Percentiles rank a stretch among this genome's conserved stretches.
phyloP scores from a whole-genome alignment of 768 basidiomycete species.

The Leccinellum rugosiceps region DNA sequence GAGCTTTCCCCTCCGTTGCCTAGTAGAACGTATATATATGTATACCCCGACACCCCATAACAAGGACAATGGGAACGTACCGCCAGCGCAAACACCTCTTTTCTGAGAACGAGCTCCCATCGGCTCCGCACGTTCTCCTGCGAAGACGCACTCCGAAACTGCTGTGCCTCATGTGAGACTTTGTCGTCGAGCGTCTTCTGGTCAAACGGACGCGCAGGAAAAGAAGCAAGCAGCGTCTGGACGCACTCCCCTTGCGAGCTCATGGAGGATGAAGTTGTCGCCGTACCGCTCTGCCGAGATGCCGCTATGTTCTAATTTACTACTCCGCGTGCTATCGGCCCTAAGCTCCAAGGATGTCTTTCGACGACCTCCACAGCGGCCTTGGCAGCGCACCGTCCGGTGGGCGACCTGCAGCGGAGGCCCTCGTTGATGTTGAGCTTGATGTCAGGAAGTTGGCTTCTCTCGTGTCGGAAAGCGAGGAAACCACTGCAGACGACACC shows the following conservation, averaged over 20 bases:
- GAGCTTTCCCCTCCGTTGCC: slow-evolving; percentile 65
- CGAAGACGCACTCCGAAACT: slow-evolving; percentile 41
- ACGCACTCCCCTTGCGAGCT: slow-evolving; percentile 51
- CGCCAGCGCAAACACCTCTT: slow-evolving; percentile 68
- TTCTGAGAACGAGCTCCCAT: slow-evolving; percentile 73
- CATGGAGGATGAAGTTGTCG: slow-evolving; percentile 33
- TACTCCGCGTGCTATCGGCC: slow-evolving; percentile 21
- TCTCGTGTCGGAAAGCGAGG: slow-evolving; percentile 27
- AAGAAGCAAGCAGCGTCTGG: slow-evolving; percentile 45
- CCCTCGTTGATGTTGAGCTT: slow-evolving; percentile 26
- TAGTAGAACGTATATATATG: slow-evolving; percentile 23
- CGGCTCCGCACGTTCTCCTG: slow-evolving; percentile 63
- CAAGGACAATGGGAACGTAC: slow-evolving; percentile 41
- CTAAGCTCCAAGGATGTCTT: slow-evolving; percentile 24
- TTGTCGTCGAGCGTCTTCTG: slow-evolving; percentile 47
- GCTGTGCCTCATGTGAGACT: slow-evolving; percentile 44
- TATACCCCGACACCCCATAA: background rate
- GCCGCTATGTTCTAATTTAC: slow-evolving; percentile 11
- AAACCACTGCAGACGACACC: slow-evolving; percentile 34
- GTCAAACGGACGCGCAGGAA: slow-evolving; percentile 51
- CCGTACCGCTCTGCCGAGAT: slow-evolving; percentile 20
- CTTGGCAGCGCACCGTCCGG: background rate
- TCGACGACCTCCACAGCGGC: slow-evolving; percentile 21
- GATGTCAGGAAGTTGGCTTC: slow-evolving; percentile 36
- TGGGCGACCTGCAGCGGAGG: slow-evolving; percentile 1